Conservation (phyloP, 352 stramenopile genomes). For the Pythium guiyangense region DNA sequence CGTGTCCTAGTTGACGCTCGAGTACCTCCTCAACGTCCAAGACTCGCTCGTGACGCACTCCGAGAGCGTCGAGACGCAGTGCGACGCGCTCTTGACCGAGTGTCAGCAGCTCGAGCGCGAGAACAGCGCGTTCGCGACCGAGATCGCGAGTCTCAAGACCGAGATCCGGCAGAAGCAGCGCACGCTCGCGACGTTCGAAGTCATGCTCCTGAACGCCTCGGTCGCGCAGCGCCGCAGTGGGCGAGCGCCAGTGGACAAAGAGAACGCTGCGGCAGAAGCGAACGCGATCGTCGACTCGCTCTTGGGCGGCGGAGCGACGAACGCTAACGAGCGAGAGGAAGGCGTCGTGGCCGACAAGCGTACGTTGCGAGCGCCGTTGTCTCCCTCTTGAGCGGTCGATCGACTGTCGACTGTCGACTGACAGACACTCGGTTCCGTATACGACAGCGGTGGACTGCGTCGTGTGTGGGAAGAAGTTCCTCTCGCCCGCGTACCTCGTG, state of each 20-base stretch:
- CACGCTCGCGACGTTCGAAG: constrained; percentile 74
- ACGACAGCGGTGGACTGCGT: constrained; percentile 42
- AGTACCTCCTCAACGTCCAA: constrained; percentile 83
- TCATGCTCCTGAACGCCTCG: constrained; percentile 70
- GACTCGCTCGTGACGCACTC: constrained; percentile 71
- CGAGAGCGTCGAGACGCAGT: constrained; percentile 63
- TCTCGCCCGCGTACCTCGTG: constrained; percentile 68
- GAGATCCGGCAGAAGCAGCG: constrained; percentile 79
- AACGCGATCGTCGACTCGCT: constrained; percentile 36
- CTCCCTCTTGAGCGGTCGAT: background rate
- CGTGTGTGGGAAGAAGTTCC: constrained; percentile 70
- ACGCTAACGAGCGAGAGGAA: background rate
- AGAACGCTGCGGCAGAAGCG: constrained; percentile 26
- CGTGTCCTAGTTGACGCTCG: constrained; percentile 56
- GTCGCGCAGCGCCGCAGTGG: constrained; percentile 20
- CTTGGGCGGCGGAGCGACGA: constrained; percentile 7
- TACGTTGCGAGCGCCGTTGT: constrained; percentile 10
- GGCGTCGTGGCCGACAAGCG: constrained; percentile 20
- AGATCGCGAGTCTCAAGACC: constrained; percentile 63
- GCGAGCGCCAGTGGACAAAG: constrained; percentile 19
- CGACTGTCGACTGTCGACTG: background rate
- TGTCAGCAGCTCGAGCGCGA: constrained; percentile 57
- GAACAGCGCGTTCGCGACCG: constrained; percentile 52
- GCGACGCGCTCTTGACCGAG: constrained; percentile 50
- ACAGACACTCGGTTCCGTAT: background rate